Evolutionary conservation across 2,329 filamentous ascomycete genomes (phyloP), one percentile per base, ranked within the genome.

Genomic region (Penicillium sp.): DNA sequence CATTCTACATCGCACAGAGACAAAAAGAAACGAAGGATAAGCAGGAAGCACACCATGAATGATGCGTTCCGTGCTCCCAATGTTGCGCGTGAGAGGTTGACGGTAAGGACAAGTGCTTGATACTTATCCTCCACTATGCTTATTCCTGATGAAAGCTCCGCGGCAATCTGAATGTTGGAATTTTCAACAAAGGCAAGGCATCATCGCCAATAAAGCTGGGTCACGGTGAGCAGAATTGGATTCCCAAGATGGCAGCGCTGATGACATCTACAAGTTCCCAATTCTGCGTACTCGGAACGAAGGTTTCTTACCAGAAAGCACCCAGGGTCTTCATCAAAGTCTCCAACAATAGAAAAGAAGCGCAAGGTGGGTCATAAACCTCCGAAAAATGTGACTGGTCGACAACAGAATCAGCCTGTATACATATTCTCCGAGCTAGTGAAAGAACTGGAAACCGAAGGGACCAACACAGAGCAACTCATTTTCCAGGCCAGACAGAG

Each of bases 31-130:
- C 48, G 54, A 48, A 27, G 65, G 53, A 33, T 59, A 37, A 62
- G 50, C 48, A 69, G 70, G 35, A 71, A 63, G 45, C 66, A 69
- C 27, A 64, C 82, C 41, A 74, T 87, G 8, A 81, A 86, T 70
- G 70, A 77, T 7, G 81, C 81, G 21, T 89, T 88, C 59, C 74
- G 74, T 13, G 86, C 86, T 1, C 70, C 79, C 3, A 81, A 80
- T 51, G 78, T 89, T 43, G 70, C 79, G 11, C 77, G 77, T 48
- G 73, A 78, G n/a, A 78, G 82, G 10, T 71, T 86, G 52, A 85
- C 83, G 16, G 84, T 85, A 68, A 64, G 77, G 24, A 21, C 2
- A 2, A 26, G 14, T 19, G 14, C 2, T 3, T 16, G 21, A 31
- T 19, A 4, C 11, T 14, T 14, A 33, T 41, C 9, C 1, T 14